phyloP scores from a whole-genome alignment of 2,329 filamentous ascomycete species.

The Sarocladium kiliense region DNA sequence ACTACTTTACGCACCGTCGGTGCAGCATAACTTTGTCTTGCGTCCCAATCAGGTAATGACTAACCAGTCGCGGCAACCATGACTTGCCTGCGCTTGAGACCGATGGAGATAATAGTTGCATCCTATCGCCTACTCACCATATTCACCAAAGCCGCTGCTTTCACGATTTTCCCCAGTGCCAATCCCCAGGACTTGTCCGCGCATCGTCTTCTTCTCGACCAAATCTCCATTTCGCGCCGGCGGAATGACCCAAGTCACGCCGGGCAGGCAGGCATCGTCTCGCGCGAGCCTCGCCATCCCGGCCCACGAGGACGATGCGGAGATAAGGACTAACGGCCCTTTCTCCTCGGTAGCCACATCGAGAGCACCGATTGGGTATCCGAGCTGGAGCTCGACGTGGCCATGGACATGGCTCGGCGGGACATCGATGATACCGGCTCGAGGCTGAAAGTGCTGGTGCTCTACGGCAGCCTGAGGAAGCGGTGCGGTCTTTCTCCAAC shows the following conservation, averaged over 20 bases:
- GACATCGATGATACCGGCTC: conserved; percentile 30
- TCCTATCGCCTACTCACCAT: too few species aligned
- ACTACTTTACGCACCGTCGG: too few species aligned
- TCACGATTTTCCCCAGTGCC: too few species aligned
- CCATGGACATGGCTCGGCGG: conserved; percentile 39
- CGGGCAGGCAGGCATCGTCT: not conserved
- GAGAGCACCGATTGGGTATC: conserved; percentile 47
- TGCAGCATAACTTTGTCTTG: too few species aligned
- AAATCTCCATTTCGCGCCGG: too few species aligned
- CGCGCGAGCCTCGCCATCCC: not conserved
- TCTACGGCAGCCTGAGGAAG: conserved; percentile 52
- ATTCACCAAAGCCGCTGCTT: too few species aligned
- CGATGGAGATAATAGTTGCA: too few species aligned
- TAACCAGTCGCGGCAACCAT: too few species aligned
- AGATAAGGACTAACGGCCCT: conserved; percentile 50
- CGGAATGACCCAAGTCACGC: not conserved
- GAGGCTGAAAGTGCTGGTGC: conserved; percentile 48
- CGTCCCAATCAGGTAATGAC: not conserved
- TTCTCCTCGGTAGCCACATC: conserved; percentile 36
- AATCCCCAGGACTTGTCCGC: too few species aligned
- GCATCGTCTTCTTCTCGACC: too few species aligned
- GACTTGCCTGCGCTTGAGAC: too few species aligned
- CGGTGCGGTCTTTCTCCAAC: conserved; percentile 15
- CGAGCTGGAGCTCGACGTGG: conserved; percentile 47
- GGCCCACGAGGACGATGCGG: conserved; percentile 35